Evolutionary conservation across 345 rosid species (phyloP).

Genomic region (Gossypium stocksii): DNA sequence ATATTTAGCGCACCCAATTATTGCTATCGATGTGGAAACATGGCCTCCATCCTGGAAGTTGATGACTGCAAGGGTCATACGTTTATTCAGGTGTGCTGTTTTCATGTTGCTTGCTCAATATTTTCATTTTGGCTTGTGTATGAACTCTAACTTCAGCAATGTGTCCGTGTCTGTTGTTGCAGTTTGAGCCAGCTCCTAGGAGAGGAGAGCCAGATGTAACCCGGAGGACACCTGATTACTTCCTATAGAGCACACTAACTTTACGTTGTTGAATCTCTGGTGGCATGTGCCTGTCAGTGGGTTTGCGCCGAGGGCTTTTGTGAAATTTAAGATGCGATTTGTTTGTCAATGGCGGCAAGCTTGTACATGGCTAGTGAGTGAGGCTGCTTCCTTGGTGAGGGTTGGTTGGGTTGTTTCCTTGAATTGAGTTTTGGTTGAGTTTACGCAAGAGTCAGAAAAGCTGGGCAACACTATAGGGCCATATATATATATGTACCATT

Average conservation of each 20-base stretch:
- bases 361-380: not conserved
- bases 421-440: not conserved
- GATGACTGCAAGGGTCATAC: no score
- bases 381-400: constrained; percentile 2
- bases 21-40: no score
- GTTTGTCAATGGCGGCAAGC: not conserved
- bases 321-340: not conserved
- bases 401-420: not conserved
- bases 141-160: not conserved
- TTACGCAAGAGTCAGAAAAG: not conserved
- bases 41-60: no score
- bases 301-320: not conserved
- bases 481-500: not conserved
- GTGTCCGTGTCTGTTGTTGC: constrained; percentile 16
- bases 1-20: no score
- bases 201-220: constrained; percentile 51
- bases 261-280: not conserved
- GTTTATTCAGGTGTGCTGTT: not conserved
- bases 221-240: constrained; percentile 72
- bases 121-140: not conserved
- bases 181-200: no score
- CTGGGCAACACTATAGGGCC: constrained; percentile 7
- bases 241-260: constrained; percentile 38
- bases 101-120: not conserved
- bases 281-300: not conserved